phyloP scores from a whole-genome alignment of 2,329 filamentous ascomycete species.

The Aspergillus hortae region DNA sequence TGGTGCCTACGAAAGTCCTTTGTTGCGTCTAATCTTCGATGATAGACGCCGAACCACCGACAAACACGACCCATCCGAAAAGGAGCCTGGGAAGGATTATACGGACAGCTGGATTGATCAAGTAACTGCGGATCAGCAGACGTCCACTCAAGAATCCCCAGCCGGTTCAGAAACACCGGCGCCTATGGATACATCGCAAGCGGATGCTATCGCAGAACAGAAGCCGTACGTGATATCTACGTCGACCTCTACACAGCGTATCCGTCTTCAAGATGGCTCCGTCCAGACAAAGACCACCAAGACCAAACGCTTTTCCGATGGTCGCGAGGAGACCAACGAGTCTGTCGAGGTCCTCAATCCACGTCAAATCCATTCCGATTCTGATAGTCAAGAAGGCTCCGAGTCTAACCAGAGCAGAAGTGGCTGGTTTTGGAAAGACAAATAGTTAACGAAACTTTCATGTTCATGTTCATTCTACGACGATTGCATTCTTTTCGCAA shows the following conservation, averaged over 20 bases:
- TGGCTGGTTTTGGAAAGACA: slow-evolving; percentile 41
- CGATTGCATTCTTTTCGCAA: not conserved
- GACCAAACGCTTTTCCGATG: slow-evolving; percentile 59
- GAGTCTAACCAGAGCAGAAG: slow-evolving; percentile 9
- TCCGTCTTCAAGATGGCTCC: slow-evolving; percentile 54
- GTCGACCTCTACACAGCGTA: slow-evolving; percentile 55
- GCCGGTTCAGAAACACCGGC: slow-evolving; percentile 2
- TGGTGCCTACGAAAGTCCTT: slow-evolving; percentile 29
- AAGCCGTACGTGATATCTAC: slow-evolving; percentile 49
- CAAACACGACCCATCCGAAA: slow-evolving; percentile 7
- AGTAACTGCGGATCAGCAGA: slow-evolving; percentile 22
- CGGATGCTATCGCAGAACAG: slow-evolving; percentile 3
- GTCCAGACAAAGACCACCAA: slow-evolving; percentile 55
- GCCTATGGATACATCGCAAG: not conserved
- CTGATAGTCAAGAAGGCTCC: slow-evolving; percentile 9
- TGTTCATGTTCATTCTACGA: not conserved
- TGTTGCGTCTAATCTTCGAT: slow-evolving; percentile 34
- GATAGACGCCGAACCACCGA: slow-evolving; percentile 24
- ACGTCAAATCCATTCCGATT: slow-evolving; percentile 12
- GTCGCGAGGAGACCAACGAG: slow-evolving; percentile 57
- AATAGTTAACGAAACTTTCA: slow-evolving; percentile 2
- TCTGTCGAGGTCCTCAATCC: slow-evolving; percentile 44
- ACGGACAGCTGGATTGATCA: slow-evolving; percentile 26
- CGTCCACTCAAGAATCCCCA: slow-evolving; percentile 20
- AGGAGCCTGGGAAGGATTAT: slow-evolving; percentile 11